These are phyloP conservation scores for Neurospora sp. DNA, from an alignment of 495 filamentous ascomycete genomes.

Conservation along the genomic window DNA sequence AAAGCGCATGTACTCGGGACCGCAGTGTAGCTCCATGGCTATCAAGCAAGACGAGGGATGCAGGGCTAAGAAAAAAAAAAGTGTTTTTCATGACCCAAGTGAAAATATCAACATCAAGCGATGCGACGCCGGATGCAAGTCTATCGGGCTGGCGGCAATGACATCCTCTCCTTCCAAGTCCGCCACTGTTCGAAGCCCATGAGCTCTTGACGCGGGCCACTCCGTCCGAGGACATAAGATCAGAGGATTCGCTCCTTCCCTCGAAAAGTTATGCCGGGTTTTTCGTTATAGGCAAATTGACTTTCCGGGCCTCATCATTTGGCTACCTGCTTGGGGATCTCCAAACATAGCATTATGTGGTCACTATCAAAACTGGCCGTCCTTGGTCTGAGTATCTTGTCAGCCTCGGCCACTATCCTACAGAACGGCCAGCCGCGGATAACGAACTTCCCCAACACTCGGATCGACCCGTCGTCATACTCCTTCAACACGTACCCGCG, in stretches of 20 bases:
- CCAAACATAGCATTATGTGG: conserved; percentile 5
- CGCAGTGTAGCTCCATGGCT: neutral
- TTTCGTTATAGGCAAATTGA: neutral
- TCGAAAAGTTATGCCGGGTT: neutral
- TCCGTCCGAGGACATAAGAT: neutral
- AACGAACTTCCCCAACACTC: conserved; percentile 38
- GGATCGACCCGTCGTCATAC: conserved; percentile 26
- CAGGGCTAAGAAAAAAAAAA: neutral
- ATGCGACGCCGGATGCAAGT: neutral
- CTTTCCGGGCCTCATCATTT: neutral
- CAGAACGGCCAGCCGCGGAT: conserved; percentile 50
- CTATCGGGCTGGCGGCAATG: neutral
- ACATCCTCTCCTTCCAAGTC: neutral
- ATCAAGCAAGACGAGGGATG: neutral
- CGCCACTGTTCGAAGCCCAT: neutral
- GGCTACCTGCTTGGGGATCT: neutral
- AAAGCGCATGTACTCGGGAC: neutral
- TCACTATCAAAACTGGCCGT: conserved; percentile 15
- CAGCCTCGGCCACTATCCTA: conserved; percentile 39
- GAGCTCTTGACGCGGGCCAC: neutral
- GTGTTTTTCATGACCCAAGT: neutral
- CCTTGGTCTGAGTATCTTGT: conserved; percentile 14
- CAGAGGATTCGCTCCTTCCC: neutral
- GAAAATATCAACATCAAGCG: neutral
- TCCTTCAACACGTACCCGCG: conserved; percentile 41